These are phyloP conservation scores for Luzula sylvatica DNA, from an alignment of 176 grass and related monocot species.

Conservation along the genomic window DNA sequence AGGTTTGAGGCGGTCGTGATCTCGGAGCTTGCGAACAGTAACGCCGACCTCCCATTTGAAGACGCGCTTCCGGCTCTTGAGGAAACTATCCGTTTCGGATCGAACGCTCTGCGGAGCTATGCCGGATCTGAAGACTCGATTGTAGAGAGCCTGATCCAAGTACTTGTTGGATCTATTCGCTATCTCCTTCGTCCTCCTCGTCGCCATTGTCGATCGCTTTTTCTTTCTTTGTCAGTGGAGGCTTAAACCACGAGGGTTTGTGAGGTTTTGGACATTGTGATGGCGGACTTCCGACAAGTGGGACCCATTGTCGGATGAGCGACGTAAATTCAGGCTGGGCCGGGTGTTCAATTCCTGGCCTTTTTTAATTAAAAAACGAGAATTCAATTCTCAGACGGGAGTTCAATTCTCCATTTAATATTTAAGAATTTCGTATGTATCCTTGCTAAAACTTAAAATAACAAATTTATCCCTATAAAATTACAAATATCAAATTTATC, in stretches of 20 bases:
- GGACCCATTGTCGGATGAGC: not conserved
- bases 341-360: too few relatives aligned
- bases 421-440: too few relatives aligned
- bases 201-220: conserved; percentile 32
- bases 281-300: not conserved
- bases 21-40: conserved; percentile 60
- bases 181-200: conserved; percentile 56
- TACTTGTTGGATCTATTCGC: conserved; percentile 66
- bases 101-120: conserved; percentile 53
- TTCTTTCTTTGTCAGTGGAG: not conserved
- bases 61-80: conserved; percentile 76
- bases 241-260: conserved; percentile 14
- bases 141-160: conserved; percentile 62
- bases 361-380: too few relatives aligned
- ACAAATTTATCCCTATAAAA: too few relatives aligned
- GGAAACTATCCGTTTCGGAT: conserved; percentile 65
- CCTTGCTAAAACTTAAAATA: too few relatives aligned
- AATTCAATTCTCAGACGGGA: too few relatives aligned
- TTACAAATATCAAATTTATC: too few relatives aligned
- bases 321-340: too few relatives aligned
- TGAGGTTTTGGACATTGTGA: conserved; percentile 15
- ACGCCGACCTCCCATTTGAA: conserved; percentile 95
- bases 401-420: too few relatives aligned
- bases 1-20: conserved; percentile 40
- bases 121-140: conserved; percentile 60